phyloP scores from a whole-genome alignment of 2,329 filamentous ascomycete species.

The Pseudogymnoascus sp. region DNA sequence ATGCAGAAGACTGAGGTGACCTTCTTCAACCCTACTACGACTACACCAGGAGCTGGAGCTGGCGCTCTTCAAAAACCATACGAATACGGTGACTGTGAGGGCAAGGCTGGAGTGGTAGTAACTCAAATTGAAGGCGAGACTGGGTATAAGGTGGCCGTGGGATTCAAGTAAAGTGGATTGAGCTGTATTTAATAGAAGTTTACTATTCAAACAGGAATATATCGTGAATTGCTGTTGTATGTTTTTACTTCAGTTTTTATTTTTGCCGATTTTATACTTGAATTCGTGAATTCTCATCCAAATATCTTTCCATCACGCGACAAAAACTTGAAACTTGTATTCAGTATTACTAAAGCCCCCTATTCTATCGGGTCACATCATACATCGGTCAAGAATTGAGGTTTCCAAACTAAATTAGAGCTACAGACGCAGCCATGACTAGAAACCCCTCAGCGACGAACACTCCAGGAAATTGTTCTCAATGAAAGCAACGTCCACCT shows the following conservation, averaged over 20 bases:
- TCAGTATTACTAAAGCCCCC: too few species aligned
- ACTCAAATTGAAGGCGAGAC: not conserved
- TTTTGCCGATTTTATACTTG: too few species aligned
- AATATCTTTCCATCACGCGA: too few species aligned
- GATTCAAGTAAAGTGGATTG: not conserved
- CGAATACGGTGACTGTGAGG: not conserved
- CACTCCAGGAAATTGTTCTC: constrained; percentile 32
- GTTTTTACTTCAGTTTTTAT: too few species aligned
- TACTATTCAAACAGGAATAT: too few species aligned
- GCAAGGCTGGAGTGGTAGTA: not conserved
- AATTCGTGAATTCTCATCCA: too few species aligned
- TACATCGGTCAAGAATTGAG: too few species aligned
- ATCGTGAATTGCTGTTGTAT: too few species aligned
- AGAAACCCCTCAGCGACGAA: constrained; percentile 18
- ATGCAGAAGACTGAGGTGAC: not conserved
- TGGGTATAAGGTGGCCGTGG: not conserved
- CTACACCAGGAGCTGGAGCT: not conserved
- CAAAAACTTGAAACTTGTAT: too few species aligned
- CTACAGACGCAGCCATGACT: not conserved
- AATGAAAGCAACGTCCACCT: constrained; percentile 33
- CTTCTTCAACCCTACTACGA: not conserved
- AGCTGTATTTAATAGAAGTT: too few species aligned
- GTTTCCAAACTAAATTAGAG: too few species aligned
- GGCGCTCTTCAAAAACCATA: not conserved
- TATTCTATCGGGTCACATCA: too few species aligned